Percentiles rank a stretch among this genome's conserved stretches.
Conservation (phyloP, 768 basidiomycete species). For the Cystobasidium onofrii region DNA sequence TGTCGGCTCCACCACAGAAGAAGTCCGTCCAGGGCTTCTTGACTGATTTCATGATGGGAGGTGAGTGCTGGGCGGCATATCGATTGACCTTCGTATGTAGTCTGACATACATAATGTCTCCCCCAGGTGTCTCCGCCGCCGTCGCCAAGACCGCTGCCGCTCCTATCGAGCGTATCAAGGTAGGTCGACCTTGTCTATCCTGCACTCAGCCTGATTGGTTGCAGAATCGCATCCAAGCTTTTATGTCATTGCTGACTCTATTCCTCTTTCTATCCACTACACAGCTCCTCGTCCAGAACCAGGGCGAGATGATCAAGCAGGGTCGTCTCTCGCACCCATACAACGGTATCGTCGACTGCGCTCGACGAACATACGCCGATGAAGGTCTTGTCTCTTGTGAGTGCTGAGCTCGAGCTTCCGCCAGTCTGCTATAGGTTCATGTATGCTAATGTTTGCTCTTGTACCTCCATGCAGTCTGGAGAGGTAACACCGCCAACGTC, state of each 20-base stretch:
- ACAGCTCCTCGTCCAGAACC: constrained; percentile 36
- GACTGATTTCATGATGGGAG: constrained; percentile 33
- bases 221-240: background rate
- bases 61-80: background rate
- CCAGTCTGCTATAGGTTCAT: no score
- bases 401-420: background rate
- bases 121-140: constrained; percentile 51
- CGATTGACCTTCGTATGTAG: background rate
- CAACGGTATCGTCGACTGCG: constrained; percentile 92
- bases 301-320: constrained; percentile 99
- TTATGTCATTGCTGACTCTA: no score
- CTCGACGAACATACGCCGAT: constrained; percentile 79
- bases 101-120: background rate
- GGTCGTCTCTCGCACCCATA: constrained; percentile 92
- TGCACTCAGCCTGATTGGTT: background rate
- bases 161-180: constrained; percentile 99
- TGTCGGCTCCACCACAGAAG: constrained; percentile 10
- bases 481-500: constrained; percentile 99
- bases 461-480: constrained; percentile 58
- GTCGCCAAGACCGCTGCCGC: constrained; percentile 98
- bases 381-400: constrained; percentile 75
- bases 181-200: constrained; percentile 57
- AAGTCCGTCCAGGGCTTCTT: constrained; percentile 28
- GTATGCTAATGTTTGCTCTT: background rate
- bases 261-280: no score